Evolutionary conservation across 2,329 filamentous ascomycete genomes (phyloP), one percentile per base, ranked within the genome.

Genomic region (Fusarium pseudoanthophilum): DNA sequence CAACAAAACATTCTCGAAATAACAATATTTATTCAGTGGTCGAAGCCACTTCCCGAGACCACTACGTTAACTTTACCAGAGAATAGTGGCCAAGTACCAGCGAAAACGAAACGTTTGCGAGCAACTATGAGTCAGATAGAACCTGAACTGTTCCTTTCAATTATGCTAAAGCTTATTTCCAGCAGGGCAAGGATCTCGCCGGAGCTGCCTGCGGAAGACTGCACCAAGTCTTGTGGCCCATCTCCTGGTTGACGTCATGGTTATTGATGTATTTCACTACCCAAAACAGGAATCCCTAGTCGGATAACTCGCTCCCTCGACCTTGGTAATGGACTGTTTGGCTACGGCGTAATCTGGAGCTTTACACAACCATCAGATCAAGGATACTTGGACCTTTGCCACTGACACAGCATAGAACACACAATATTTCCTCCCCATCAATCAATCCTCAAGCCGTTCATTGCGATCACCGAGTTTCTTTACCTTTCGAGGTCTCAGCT

Each of bases 331-430:
- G 4, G n/a, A 7, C 11, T 8, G 4, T n/a, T 45, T 26, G 42
- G 24, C 26, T 14, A 28, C 8, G 21, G 18, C 18, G 9, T 20
- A 10, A 46, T 7, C 3, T 14, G 18, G 43, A 21, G 5, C 21
- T 3, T 28, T 15, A 11, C 26, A 9, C 13, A 11, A 15, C 18
- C 18, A 21, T 48, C 3, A 28, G 9, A 18, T 15, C 5, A 5
- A 21, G 13, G 5, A 11, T 4, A 30, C 5, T n/a, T n/a, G 14
- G 14, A 3, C 11, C 10, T n/a, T 16, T 1, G 2, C 11, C 11
- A 13, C 7, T 3, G 5, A 3, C 7, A 11, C 1, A 9, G 7
- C 1, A 18, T 49, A 14, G 2, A 13, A 9, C 3, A 4, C 11
- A 7, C 3, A 11, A 5, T 1, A 7, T 5, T n/a, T 3, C 14